A percentile compares a stretch with the other conserved stretches of the same genome.
Conservation (phyloP, 129 eudicot species). For the Centrapalus pauciflorus region DNA sequence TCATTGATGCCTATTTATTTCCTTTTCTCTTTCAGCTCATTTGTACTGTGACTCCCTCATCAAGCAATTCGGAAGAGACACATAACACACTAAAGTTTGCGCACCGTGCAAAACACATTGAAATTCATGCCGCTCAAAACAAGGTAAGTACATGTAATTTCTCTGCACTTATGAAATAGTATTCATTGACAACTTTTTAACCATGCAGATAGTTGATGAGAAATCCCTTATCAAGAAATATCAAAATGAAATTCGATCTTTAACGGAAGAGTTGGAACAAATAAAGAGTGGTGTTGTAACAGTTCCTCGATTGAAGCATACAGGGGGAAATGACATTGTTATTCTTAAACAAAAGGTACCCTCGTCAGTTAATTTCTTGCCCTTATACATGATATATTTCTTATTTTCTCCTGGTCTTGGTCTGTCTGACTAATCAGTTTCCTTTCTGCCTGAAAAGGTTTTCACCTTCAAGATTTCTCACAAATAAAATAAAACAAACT, state of each 20-base stretch:
- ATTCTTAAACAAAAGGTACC: constrained; percentile 83
- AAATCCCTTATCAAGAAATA: constrained; percentile 95
- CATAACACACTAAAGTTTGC: constrained; percentile 96
- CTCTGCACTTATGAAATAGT: constrained; percentile 1
- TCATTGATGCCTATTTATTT: background rate
- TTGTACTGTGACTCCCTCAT: constrained; percentile 89
- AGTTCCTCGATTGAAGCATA: constrained; percentile 54
- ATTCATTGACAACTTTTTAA: constrained; percentile 13
- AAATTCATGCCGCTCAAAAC: constrained; percentile 95
- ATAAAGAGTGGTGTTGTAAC: constrained; percentile 63
- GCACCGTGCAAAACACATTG: constrained; percentile 93
- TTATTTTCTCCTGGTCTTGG: background rate
- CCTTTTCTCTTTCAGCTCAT: constrained; percentile 51
- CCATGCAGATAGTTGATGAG: constrained; percentile 80
- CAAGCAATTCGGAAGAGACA: constrained; percentile 94
- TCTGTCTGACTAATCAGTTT: background rate
- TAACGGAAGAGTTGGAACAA: constrained; percentile 88
- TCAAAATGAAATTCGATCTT: constrained; percentile 80
- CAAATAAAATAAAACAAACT: too few relatives aligned
- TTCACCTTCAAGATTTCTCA: too few relatives aligned
- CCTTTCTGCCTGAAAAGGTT: background rate
- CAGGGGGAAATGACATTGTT: constrained; percentile 62
- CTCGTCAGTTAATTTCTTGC: background rate
- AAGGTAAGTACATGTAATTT: constrained; percentile 42
- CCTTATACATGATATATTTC: background rate